These are phyloP conservation scores for Penium margaritaceum DNA, from an alignment of 139 green algal genomes.

Conservation along the genomic window DNA sequence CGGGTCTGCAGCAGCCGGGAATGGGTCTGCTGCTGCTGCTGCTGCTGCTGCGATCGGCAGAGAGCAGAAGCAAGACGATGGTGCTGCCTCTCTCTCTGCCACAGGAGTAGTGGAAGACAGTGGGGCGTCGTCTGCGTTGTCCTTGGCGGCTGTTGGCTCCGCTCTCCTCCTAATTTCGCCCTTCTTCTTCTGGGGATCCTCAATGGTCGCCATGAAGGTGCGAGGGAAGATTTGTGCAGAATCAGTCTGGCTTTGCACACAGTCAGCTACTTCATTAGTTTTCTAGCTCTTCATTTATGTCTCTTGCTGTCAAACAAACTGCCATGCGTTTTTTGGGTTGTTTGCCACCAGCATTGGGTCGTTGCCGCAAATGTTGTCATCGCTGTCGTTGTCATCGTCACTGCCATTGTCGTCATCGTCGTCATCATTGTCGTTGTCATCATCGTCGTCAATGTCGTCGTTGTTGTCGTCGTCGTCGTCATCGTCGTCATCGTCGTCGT, in stretches of 20 bases:
- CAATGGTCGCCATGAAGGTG: constrained; percentile 1
- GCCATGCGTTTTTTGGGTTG: neutral
- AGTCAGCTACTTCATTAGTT: neutral
- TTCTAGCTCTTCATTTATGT: neutral
- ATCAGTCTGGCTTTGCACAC: too few species aligned
- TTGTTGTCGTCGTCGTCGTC: too few species aligned
- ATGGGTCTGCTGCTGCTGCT: too few species aligned
- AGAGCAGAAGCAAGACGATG: constrained; percentile 1
- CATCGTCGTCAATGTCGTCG: too few species aligned
- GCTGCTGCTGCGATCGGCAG: neutral
- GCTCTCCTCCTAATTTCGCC: neutral
- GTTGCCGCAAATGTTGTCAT: neutral
- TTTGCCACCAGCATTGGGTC: neutral
- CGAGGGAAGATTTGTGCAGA: too few species aligned
- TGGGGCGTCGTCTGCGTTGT: too few species aligned
- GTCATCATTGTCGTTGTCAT: too few species aligned
- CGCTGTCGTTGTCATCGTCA: too few species aligned
- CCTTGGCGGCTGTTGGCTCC: neutral
- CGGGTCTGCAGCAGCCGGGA: too few species aligned
- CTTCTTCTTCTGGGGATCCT: constrained; percentile 12
- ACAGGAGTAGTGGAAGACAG: neutral
- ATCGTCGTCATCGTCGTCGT: too few species aligned
- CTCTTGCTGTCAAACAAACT: neutral
- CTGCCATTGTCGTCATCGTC: too few species aligned
- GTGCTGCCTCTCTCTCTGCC: neutral